Evolutionary conservation across 331 rosid genomes (phyloP), one percentile per base, ranked within the genome.

Genomic region (Quercus tomentella): DNA sequence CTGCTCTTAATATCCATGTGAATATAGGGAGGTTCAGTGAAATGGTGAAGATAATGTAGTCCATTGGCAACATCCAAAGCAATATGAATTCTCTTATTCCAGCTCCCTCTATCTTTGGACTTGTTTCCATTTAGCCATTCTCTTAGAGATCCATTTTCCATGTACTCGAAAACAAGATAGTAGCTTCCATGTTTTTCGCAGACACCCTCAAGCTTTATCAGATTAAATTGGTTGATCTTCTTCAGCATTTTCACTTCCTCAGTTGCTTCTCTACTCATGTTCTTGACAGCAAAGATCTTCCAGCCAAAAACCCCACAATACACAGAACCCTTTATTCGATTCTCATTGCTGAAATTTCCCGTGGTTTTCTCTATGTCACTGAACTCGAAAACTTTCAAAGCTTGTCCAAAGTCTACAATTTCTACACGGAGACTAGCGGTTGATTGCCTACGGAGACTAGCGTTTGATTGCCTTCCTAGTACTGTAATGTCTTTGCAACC

Each of bases 21-120:
- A 15, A 89, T 91, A 57, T 87, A 89, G 26, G 87, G 80, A 35
- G 97, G 94, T 28, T 86, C 80, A 22, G 89, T 91, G 86, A 88
- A 93, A 82, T 88, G 82, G 89, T 91, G 97, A 67, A 93, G 97
- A 88, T 93, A 93, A 62, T 91, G 87, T 56, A 88, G 94, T 18
- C 97, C 94, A 56, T 88, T 86, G 18, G 94, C 93, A 83, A 91
- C 82, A 75, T 93, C 97, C 23, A 93, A 62, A 82, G 97, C 94
- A 70, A 93, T 89, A 28, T 83, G 91, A 56, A 89, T 81, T 80
- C 95, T 93, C 81, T 62, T 83, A n/a, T 5, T 63, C 93, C 88
- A 88, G 71, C 88, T 82, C 76, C 49, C 56, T 30, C 81, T 82
- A 66, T 84, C 85, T 6, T 23, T 73, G 5, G 88, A 75, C 23